Conservation (phyloP, 1,284 basidiomycete species). For the Ceratobasidium theobromae region DNA sequence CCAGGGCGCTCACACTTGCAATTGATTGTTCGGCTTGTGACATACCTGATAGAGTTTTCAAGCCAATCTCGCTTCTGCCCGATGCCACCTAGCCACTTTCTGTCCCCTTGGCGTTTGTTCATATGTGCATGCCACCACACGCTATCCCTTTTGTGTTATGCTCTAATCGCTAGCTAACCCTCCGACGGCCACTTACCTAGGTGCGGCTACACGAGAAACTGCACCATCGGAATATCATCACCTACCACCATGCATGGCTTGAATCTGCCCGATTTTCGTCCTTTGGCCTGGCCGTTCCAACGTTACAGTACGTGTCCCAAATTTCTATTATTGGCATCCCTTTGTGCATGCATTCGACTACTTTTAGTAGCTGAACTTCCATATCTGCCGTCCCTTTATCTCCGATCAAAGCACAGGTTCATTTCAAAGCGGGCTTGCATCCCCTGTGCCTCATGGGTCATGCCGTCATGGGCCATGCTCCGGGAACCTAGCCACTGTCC, state of each 20-base stretch:
- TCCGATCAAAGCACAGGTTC: neutral
- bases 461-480: neutral
- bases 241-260: slow-evolving; percentile 95
- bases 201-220: slow-evolving; percentile 83
- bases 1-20: neutral
- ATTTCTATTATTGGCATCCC: no score
- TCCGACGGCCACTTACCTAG: slow-evolving; percentile 42
- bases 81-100: neutral
- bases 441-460: neutral
- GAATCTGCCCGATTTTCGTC: slow-evolving; percentile 80
- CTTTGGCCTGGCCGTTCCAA: slow-evolving; percentile 81
- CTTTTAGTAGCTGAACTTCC: no score
- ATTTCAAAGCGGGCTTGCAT: neutral
- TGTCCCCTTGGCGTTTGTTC: slow-evolving; percentile 11
- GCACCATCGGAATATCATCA: slow-evolving; percentile 88
- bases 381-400: no score
- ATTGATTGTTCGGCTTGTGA: slow-evolving; percentile 9
- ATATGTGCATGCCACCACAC: slow-evolving; percentile 1
- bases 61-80: neutral
- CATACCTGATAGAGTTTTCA: neutral
- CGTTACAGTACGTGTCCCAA: slow-evolving; percentile 62
- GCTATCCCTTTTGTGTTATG: slow-evolving; percentile 9
- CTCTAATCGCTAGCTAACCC: neutral
- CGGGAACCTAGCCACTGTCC: neutral
- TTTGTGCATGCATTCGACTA: no score